Evolutionary conservation across 164 flowering plant species (phyloP), one percentile per base, ranked within the genome.

Genomic region (Aristolochia contorta): DNA sequence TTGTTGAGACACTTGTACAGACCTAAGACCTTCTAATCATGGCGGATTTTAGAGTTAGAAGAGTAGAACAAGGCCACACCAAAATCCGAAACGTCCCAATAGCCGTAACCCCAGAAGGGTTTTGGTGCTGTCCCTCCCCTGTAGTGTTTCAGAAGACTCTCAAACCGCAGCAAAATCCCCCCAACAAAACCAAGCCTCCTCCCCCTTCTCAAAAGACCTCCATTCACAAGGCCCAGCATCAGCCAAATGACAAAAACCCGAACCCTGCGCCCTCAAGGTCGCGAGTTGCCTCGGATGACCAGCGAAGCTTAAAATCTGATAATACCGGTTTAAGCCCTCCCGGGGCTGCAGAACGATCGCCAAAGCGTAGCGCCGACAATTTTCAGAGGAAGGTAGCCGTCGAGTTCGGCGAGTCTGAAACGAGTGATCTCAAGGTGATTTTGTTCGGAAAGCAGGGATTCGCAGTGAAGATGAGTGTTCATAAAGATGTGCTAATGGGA

Each of bases 91-190:
- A 80, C 69, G 99, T 89, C 30, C 99, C 99, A 20, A 88, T 94
- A 67, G 99, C 99, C 49, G 97, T 94, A 23, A 94, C 99, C 15
- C 97, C 97, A 30, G 99, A 94, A 72, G 99, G 99, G 41, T 94
- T 94, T 61, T 94, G 97, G 99, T 94, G 99, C 65, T 94, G 99
- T 62, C 97, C 99, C 12, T 81, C 97, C 43, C 97, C 94, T 46
- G 88, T 74, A 58, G 86, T 71, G 49, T 86, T 94, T 64, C 99
- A 86, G 57, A 91, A 83, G 82, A 79, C 75, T 48, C 71, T 77
- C 24, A 89, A 83, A 76, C 60, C 82, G n/a, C 96, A 83, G 9
- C 43, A 43, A 54, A 77, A 77, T 53, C 70, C 78, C 47, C 64
- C 69, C 20, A 86, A 77, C 68, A 84, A 80, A 66, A 69, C 85